Evolutionary conservation across 768 basidiomycete genomes (phyloP), one percentile per base, ranked within the genome.

Genomic region (Trametes coccinea): DNA sequence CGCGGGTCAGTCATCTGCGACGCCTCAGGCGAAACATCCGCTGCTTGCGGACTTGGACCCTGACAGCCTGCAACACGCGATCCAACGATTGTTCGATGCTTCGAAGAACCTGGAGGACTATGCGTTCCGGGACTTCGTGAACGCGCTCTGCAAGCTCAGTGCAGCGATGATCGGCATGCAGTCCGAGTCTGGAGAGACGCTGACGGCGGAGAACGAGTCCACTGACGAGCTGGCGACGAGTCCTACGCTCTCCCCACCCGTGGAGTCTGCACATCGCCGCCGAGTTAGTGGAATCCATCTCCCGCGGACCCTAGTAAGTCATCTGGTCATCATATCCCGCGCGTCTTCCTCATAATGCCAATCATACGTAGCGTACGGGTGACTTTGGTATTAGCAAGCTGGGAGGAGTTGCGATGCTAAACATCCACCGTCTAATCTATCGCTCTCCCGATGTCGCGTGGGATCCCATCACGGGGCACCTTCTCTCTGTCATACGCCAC

Each of bases 361-460:
- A 22, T 48, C 16, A 2, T 31, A 33, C n/a, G 27, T 61, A 94
- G 91, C 83, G 90, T n/a, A 83, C 90, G 0, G 92, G 92, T 0
- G 96, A 99, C 64, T 98, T 97, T 76, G 92, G 93, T n/a, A 88
- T 98, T 59, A 84, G 84, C 61, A 93, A 92, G 70, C 77, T 98
- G 27, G 90, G 93, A 8, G 83, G 84, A 1, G 88, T 96, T 9
- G 82, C 89, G 0, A 79, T 86, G 66, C 80, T 92, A 55, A 99
- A 98, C 69, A 87, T 97, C 29, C 86, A 92, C 70, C 87, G 96
- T 3, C 79, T 99, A 16, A 88, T 97, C 50, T 89, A 89, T 63
- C 83, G 88, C n/a, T 82, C 89, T 10, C 86, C 92, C 0, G 86
- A 88, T 11, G 77, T 95, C 10, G 94, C 92, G 2, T 98, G 95